Evolutionary conservation across 495 filamentous ascomycete genomes (phyloP), one percentile per base, ranked within the genome.

Genomic region (Delitschia confertaspora): DNA sequence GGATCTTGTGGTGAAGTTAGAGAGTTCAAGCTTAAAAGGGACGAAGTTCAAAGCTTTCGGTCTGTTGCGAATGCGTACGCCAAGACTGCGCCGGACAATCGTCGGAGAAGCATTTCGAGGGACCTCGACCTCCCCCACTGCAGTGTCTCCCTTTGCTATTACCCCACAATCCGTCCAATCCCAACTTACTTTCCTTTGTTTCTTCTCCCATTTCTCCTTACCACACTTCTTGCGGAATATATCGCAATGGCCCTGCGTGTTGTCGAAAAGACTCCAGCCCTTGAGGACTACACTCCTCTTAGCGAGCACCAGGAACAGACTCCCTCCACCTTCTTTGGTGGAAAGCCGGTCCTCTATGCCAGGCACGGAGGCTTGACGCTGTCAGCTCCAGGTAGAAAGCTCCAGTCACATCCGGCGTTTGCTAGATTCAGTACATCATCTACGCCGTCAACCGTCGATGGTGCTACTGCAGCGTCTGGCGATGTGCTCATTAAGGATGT

Each of bases 301-400:
- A 67, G 73, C 13, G 78, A 82, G 42, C 85, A 94, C 64, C 85
- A 93, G 60, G 77, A 81, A 20, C 78, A 80, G 47, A 98, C 91
- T 6, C 91, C 91, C 0, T 62, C 68, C 36, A 87, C 80, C 21
- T 98, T 96, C 72, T 81, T 79, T 63, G 71, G 72, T 56, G 81
- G 76, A 7, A 83, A 80, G 42, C 77, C 88, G 9, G 73, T 98
- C 23, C 76, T 96, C 0, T 73, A 95, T 68, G 81, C 80, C 64
- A 82, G 81, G 56, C 71, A 68, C 49, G 58, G 73, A 34, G 67
- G 69, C 53, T 74, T 79, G 57, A 80, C 78, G 33, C 71, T 87
- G 24, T 52, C 63, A 46, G 68, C 80, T 22, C 50, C 65, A 2
- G 61, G 66, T 38, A 54, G 53, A 34, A 66, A 76, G 10, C 55